A percentile compares a stretch with the other conserved stretches of the same genome.
phyloP scores from a whole-genome alignment of 1,284 basidiomycete species.

The Moesziomyces antarcticus region DNA sequence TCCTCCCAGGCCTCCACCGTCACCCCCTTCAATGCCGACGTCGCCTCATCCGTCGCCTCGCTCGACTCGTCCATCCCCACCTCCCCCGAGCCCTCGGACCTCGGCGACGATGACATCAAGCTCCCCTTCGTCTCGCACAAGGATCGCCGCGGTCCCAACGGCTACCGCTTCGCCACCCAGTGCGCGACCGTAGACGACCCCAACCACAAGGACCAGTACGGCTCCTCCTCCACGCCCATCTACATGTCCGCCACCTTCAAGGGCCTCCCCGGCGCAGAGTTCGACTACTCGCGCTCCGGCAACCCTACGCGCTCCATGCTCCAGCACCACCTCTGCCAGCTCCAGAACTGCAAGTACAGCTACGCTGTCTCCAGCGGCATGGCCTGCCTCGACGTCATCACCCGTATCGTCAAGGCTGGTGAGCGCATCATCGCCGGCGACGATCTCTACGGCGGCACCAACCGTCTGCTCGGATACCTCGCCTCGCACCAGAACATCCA shows the following conservation, averaged over 20 bases:
- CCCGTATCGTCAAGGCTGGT: conserved; percentile 91
- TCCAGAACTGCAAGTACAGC: conserved; percentile 74
- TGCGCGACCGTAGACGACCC: conserved; percentile 90
- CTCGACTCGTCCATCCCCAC: conserved; percentile 50
- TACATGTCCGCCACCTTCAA: conserved; percentile 99
- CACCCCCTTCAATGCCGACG: conserved; percentile 35
- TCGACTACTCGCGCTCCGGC: conserved; percentile 91
- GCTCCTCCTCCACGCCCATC: conserved; percentile 92
- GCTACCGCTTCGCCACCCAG: conserved; percentile 76
- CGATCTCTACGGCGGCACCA: conserved; percentile 97
- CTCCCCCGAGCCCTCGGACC: conserved; percentile 43
- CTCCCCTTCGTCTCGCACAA: conserved; percentile 48
- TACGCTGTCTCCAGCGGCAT: conserved; percentile 95
- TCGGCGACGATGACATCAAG: conserved; percentile 40
- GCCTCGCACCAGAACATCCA: conserved; percentile 86
- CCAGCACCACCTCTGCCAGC: conserved; percentile 64
- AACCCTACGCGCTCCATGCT: conserved; percentile 83
- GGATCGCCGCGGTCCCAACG: conserved; percentile 51
- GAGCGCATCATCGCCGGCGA: conserved; percentile 96
- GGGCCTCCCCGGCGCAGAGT: conserved; percentile 85
- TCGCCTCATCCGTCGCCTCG: conserved; percentile 47
- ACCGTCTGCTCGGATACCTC: conserved; percentile 92
- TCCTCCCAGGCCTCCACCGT: conserved; percentile 48
- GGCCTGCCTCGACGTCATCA: conserved; percentile 95
- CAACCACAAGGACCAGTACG: conserved; percentile 92